A percentile compares a stretch with the other conserved stretches of the same genome.
Conservation (phyloP, 2,329 filamentous ascomycete species). For the Xenoacremonium recifei region DNA sequence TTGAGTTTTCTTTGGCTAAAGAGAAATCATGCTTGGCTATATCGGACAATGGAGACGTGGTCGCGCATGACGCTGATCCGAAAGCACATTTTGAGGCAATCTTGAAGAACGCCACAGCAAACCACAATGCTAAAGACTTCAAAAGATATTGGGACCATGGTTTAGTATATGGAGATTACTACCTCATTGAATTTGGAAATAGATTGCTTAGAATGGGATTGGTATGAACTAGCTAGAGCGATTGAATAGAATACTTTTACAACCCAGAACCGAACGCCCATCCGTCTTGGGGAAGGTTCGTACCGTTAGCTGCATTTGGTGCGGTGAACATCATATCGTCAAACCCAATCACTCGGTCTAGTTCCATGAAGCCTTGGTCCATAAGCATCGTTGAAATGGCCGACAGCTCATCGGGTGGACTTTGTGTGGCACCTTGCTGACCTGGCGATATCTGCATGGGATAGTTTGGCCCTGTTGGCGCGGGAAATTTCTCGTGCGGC, state of each 20-base stretch:
- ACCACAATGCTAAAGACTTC: slow-evolving; percentile 29
- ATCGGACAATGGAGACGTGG: background rate
- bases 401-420: background rate
- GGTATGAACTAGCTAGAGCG: slow-evolving; percentile 3
- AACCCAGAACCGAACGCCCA: background rate
- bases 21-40: slow-evolving; percentile 21
- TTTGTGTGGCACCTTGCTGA: background rate
- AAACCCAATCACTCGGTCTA: background rate
- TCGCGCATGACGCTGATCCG: background rate
- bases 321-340: background rate
- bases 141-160: slow-evolving; percentile 35
- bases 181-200: slow-evolving; percentile 45
- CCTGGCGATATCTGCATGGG: background rate
- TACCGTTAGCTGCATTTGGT: too few relatives aligned
- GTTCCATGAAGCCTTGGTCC: background rate
- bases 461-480: too few relatives aligned
- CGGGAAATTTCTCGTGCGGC: too few relatives aligned
- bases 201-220: slow-evolving; percentile 38
- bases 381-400: background rate
- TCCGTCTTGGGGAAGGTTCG: too few relatives aligned
- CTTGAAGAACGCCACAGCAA: slow-evolving; percentile 33
- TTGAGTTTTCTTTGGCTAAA: slow-evolving; percentile 25
- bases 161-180: slow-evolving; percentile 50
- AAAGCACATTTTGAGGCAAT: slow-evolving; percentile 27
- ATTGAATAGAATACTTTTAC: background rate